phyloP scores from a whole-genome alignment of 1,139 yeast genomes.

The Yamadazyma membranifaciens region DNA sequence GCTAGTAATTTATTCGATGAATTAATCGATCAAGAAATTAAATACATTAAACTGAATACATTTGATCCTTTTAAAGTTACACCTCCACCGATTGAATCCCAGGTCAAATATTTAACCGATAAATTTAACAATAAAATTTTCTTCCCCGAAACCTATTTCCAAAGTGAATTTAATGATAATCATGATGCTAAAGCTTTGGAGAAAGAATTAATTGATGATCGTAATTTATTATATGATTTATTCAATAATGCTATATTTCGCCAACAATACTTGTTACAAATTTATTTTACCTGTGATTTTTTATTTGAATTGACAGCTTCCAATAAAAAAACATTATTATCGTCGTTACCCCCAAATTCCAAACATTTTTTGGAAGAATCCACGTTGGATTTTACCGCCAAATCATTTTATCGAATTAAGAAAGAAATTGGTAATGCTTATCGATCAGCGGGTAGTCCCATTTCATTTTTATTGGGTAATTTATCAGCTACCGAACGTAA shows the following conservation, averaged over 20 bases:
- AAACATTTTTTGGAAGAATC: conserved; percentile 40
- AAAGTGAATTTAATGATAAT: conserved; percentile 25
- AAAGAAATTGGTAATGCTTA: conserved; percentile 23
- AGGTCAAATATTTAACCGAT: conserved; percentile 17
- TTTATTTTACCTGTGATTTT: conserved; percentile 30
- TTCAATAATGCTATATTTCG: conserved; percentile 30
- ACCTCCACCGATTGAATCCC: conserved; percentile 17
- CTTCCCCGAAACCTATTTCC: conserved; percentile 40
- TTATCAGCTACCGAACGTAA: conserved; percentile 27
- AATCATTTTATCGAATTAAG: conserved; percentile 25
- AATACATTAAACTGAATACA: conserved; percentile 8
- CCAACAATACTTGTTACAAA: conserved; percentile 29
- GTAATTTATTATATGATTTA: conserved; percentile 23
- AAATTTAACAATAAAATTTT: conserved; percentile 24
- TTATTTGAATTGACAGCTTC: conserved; percentile 27
- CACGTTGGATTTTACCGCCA: conserved; percentile 25
- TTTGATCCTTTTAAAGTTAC: conserved; percentile 10
- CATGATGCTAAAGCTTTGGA: conserved; percentile 18
- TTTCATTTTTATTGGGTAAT: conserved; percentile 28
- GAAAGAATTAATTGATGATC: conserved; percentile 24
- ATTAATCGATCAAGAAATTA: conserved; percentile 31
- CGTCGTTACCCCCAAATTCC: conserved; percentile 23
- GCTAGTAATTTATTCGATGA: conserved; percentile 26
- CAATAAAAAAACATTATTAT: conserved; percentile 25
- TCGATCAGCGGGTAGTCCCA: conserved; percentile 24